Evolutionary conservation across 2,329 filamentous ascomycete genomes (phyloP).

Genomic region (Penicillium concentricum): DNA sequence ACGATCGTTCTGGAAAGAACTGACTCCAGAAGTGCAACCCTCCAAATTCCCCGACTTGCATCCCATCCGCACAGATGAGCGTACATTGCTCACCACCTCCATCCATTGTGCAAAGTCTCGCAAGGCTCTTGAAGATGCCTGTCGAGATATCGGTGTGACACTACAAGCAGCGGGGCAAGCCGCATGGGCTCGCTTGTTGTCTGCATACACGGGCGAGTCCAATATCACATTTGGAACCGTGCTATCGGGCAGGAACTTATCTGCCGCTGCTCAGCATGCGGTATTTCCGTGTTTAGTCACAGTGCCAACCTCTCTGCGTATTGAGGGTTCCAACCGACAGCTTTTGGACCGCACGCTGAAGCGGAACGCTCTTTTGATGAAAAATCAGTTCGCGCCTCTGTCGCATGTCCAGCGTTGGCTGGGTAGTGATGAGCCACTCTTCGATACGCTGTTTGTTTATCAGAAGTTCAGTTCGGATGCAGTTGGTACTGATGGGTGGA

Average conservation of each 20-base stretch:
- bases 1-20: conserved; percentile 62
- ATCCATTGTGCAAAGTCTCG: conserved; percentile 43
- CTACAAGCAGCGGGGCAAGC: conserved; percentile 74
- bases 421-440: conserved; percentile 63
- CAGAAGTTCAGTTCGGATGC: conserved; percentile 56
- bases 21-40: conserved; percentile 55
- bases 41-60: conserved; percentile 76
- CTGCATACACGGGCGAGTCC: conserved; percentile 72
- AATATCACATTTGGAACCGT: conserved; percentile 77
- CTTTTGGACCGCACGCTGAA: conserved; percentile 64
- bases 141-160: conserved; percentile 62
- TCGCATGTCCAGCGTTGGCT: conserved; percentile 71
- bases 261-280: conserved; percentile 57
- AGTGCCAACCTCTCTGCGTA: conserved; percentile 66
- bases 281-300: conserved; percentile 81
- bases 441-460: conserved; percentile 83
- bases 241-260: conserved; percentile 68
- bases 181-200: conserved; percentile 73
- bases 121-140: conserved; percentile 54
- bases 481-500: conserved; percentile 52
- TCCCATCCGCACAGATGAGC: conserved; percentile 51
- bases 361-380: conserved; percentile 63
- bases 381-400: conserved; percentile 70
- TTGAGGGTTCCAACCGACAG: conserved; percentile 54
- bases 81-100: conserved; percentile 36